Evolutionary conservation across 2,329 filamentous ascomycete genomes (phyloP), one percentile per base, ranked within the genome.

Genomic region (Pyricularia pennisetigena): DNA sequence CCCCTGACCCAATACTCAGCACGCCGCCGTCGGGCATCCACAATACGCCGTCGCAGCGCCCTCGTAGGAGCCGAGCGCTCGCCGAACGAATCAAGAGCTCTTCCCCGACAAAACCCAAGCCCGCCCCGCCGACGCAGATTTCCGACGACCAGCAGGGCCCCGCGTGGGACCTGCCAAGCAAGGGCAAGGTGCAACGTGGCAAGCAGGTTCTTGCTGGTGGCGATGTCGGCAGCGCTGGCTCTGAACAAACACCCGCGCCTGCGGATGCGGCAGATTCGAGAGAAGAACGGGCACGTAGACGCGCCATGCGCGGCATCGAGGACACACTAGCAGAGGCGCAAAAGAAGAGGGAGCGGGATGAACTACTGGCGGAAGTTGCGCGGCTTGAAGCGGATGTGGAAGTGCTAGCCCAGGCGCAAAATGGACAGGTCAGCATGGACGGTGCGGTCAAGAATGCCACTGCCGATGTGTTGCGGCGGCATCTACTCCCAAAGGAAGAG

Each of bases 21-120:
- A 84, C 84, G 3, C 85, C 85, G 8, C 85, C 86, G 0, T 75
- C 79, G 24, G 87, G 87, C 0, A 89, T 89, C 30, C 86, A 88
- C 69, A 82, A 83, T 66, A 87, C 85, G 16, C 85, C 86, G 0
- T 85, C 83, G 26, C 84, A 81, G 69, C 78, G 79, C 35, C 78
- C 79, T 2, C 80, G 80, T 72, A 79, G 82, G 72, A 80, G 77
- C 69, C 79, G 75, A 68, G 74, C 74, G 1, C 74, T 80, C 64
- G 76, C 77, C 0, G 76, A 77, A 67, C 79, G 71, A 68, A 77
- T 77, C 49, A 83, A 80, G 68, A 81, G 78, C 69, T 28, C 26
- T 24, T 86, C 85, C 1, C 84, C 84, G 0, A 73, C 84, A 2
- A 86, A 85, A 66, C 79, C 81, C 8, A 78, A 77, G 0, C 77